These are phyloP conservation scores for Penicillium sp. DNA, from an alignment of 2,329 filamentous ascomycete genomes.

Conservation along the genomic window DNA sequence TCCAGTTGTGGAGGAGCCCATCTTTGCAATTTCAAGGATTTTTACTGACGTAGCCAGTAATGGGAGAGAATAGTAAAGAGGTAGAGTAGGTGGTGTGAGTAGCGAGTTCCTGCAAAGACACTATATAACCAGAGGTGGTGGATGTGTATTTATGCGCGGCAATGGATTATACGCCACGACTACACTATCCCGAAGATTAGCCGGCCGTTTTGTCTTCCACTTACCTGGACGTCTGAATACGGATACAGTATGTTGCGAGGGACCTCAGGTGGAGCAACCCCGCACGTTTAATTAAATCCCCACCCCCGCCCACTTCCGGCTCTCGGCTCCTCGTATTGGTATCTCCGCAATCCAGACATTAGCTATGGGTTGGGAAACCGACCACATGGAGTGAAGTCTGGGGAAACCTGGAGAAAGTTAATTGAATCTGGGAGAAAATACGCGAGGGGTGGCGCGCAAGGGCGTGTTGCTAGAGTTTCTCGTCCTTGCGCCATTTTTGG, in stretches of 20 bases:
- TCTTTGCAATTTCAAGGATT: not conserved
- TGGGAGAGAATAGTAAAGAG: too few species aligned
- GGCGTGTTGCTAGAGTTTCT: not conserved
- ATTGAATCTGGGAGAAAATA: not conserved
- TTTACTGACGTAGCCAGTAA: too few species aligned
- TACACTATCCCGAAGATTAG: not conserved
- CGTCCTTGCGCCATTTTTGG: not conserved
- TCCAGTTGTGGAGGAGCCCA: not conserved
- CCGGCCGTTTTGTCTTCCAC: not conserved
- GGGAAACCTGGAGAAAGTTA: not conserved
- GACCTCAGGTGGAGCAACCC: not conserved
- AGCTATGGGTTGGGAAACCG: not conserved
- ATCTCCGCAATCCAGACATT: not conserved
- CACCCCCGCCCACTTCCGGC: not conserved
- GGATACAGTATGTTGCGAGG: not conserved
- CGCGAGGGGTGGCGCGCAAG: not conserved
- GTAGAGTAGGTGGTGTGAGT: too few species aligned
- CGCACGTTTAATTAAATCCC: not conserved
- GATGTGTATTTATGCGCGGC: not conserved
- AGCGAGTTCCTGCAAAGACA: not conserved
- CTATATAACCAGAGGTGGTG: not conserved
- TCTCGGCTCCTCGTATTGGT: not conserved
- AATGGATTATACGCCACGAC: not conserved
- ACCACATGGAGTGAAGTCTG: not conserved
- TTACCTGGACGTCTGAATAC: not conserved